Evolutionary conservation across 2,329 filamentous ascomycete species (phyloP).

Genomic region (Calonectria montana): DNA sequence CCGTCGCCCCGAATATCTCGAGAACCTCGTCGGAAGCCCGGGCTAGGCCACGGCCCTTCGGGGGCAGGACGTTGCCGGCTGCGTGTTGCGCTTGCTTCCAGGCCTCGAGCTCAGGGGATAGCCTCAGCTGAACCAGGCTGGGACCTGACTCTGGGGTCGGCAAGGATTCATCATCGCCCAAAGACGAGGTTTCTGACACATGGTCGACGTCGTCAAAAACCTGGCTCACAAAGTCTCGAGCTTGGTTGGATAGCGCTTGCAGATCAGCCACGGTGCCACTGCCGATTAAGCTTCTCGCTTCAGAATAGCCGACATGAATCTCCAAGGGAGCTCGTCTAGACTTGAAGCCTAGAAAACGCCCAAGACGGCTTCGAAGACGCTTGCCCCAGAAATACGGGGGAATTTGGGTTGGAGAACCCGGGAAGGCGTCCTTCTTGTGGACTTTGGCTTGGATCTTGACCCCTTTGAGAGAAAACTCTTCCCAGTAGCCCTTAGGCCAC

Average conservation of each 20-base stretch:
- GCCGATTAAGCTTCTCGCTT: conserved; percentile 35
- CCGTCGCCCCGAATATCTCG: conserved; percentile 27
- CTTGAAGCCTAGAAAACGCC: conserved; percentile 23
- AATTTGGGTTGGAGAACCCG: conserved; percentile 15
- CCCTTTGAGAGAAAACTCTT: conserved; percentile 37
- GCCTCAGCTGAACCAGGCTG: conserved; percentile 26
- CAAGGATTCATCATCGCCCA: conserved; percentile 16
- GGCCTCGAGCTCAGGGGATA: conserved; percentile 34
- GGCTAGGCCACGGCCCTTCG: conserved; percentile 34
- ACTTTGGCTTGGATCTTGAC: conserved; percentile 36
- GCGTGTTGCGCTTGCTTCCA: conserved; percentile 35
- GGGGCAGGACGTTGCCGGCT: conserved; percentile 33
- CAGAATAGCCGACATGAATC: conserved; percentile 30
- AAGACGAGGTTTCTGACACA: conserved; percentile 15
- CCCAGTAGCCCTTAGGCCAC: conserved; percentile 37
- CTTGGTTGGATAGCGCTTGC: conserved; percentile 27
- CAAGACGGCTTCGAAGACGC: conserved; percentile 31
- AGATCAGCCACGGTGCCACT: conserved; percentile 30
- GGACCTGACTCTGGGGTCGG: conserved; percentile 22
- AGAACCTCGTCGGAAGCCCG: conserved; percentile 28
- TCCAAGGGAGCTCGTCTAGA: conserved; percentile 8
- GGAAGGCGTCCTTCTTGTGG: conserved; percentile 15
- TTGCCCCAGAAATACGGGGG: conserved; percentile 37
- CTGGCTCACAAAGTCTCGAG: conserved; percentile 30
- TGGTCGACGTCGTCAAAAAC: conserved; percentile 33